phyloP scores from a whole-genome alignment of 2,329 filamentous ascomycete species.

The Ophiostoma australiae region DNA sequence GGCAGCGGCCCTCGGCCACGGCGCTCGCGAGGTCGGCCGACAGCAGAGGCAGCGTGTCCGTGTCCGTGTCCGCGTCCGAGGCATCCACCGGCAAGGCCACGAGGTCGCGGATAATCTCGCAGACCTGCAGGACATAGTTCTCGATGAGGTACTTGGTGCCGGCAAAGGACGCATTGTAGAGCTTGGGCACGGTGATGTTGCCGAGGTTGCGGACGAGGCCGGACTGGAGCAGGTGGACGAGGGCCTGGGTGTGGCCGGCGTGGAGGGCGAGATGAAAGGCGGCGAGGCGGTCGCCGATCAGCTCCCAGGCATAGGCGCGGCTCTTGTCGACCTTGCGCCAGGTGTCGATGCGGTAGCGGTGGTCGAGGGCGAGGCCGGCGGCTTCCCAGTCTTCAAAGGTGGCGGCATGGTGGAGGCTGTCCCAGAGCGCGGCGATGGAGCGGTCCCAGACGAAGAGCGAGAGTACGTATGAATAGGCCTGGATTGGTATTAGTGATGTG shows the following conservation, averaged over 20 bases:
- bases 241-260: slow-evolving; percentile 60
- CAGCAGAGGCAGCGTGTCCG: neutral
- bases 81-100: slow-evolving; percentile 54
- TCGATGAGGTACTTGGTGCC: slow-evolving; percentile 89
- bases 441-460: slow-evolving; percentile 22
- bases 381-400: slow-evolving; percentile 80
- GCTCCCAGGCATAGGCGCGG: slow-evolving; percentile 77
- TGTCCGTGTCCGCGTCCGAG: neutral
- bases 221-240: slow-evolving; percentile 76
- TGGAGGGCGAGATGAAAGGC: slow-evolving; percentile 26
- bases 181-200: slow-evolving; percentile 74
- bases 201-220: slow-evolving; percentile 80
- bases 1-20: slow-evolving; percentile 23
- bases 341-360: slow-evolving; percentile 70
- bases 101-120: slow-evolving; percentile 74
- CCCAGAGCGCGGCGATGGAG: slow-evolving; percentile 45
- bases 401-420: slow-evolving; percentile 36
- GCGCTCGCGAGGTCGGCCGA: slow-evolving; percentile 26
- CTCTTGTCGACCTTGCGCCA: slow-evolving; percentile 75
- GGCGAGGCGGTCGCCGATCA: slow-evolving; percentile 68
- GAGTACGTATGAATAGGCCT: neutral
- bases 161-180: slow-evolving; percentile 81
- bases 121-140: slow-evolving; percentile 80
- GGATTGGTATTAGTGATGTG: neutral
- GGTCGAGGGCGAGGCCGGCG: slow-evolving; percentile 77